Conservation (phyloP, 352 stramenopile genomes). For the Pythium angustatum region DNA sequence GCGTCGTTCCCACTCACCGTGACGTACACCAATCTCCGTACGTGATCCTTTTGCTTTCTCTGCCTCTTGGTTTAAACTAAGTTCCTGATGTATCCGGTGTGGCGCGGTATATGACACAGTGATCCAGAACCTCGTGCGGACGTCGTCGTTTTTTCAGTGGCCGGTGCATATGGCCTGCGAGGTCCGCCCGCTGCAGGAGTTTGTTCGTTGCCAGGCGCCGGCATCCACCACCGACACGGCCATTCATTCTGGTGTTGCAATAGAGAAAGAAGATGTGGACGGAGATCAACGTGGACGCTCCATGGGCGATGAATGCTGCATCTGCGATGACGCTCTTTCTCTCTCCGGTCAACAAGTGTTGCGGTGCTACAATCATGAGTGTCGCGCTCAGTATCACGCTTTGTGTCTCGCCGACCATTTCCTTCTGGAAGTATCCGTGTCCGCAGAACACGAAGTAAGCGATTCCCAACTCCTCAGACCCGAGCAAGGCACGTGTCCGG, state of each 20-base stretch:
- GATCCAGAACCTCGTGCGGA: slow-evolving; percentile 40
- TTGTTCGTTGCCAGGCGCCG: slow-evolving; percentile 21
- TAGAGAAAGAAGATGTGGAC: not conserved
- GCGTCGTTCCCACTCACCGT: slow-evolving; percentile 44
- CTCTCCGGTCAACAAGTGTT: slow-evolving; percentile 17
- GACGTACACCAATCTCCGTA: slow-evolving; percentile 51
- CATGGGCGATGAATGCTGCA: slow-evolving; percentile 32
- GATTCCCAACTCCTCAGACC: slow-evolving; percentile 13
- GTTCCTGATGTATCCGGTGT: not conserved
- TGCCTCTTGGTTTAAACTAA: not conserved
- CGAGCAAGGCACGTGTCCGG: slow-evolving; percentile 42
- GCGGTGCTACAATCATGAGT: slow-evolving; percentile 47
- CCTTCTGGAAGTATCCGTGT: slow-evolving; percentile 27
- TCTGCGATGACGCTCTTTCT: slow-evolving; percentile 43
- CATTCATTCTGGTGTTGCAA: not conserved
- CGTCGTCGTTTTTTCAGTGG: slow-evolving; percentile 37
- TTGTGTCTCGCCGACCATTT: slow-evolving; percentile 63
- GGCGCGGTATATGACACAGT: slow-evolving; percentile 9
- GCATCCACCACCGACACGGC: not conserved
- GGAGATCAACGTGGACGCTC: not conserved
- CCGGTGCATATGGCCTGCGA: slow-evolving; percentile 44
- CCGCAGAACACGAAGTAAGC: not conserved
- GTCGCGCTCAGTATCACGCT: slow-evolving; percentile 45
- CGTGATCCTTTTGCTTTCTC: not conserved
- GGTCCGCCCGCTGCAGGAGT: slow-evolving; percentile 32